A percentile compares a stretch with the other conserved stretches of the same genome.
Conservation (phyloP, 805 yeast species). For the Myxozyma sirexii region DNA sequence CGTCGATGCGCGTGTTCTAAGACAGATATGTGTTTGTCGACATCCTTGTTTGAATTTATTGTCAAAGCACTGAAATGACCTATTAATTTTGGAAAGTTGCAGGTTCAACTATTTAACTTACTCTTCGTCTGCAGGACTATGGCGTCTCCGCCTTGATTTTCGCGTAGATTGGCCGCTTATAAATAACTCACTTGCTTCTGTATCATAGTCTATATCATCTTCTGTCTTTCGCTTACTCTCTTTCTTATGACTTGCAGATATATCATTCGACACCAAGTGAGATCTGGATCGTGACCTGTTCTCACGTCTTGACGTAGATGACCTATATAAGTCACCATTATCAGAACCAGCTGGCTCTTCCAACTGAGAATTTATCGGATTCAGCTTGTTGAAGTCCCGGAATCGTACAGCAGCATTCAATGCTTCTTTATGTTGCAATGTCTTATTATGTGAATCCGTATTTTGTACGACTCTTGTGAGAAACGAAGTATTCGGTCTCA, state of each 20-base stretch:
- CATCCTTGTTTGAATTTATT: not conserved
- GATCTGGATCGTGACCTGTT: too few species aligned
- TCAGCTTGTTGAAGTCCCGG: constrained; percentile 10
- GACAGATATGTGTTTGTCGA: not conserved
- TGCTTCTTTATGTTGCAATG: constrained; percentile 21
- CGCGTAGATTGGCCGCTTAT: not conserved
- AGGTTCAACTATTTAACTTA: not conserved
- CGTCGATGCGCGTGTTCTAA: not conserved
- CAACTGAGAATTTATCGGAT: not conserved
- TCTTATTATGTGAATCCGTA: constrained; percentile 25
- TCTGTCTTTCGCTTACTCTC: not conserved
- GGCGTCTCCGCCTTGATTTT: not conserved
- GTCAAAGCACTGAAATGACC: not conserved
- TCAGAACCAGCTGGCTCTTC: not conserved
- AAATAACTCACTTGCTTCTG: not conserved
- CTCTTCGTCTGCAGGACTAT: not conserved
- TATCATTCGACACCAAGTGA: too few species aligned
- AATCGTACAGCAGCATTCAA: constrained; percentile 11
- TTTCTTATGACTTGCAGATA: not conserved
- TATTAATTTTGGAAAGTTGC: not conserved
- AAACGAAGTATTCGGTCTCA: constrained; percentile 24
- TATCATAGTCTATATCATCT: not conserved
- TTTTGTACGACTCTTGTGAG: constrained; percentile 23
- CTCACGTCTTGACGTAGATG: too few species aligned
- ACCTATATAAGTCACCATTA: too few species aligned